Conservation (phyloP, 257 asterid species). For the Coffea canephora region DNA sequence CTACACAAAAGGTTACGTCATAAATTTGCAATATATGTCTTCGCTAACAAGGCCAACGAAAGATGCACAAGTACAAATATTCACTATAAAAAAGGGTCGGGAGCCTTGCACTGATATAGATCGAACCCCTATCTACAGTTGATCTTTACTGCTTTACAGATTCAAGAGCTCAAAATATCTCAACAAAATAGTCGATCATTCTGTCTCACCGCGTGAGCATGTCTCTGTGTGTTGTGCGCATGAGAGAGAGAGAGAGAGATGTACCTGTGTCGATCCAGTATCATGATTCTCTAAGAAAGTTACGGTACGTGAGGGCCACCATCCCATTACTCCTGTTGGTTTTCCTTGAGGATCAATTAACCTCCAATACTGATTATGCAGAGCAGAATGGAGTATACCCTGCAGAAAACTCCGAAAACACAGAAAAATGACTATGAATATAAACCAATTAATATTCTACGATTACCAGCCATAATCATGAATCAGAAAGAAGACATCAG, state of each 20-base stretch:
- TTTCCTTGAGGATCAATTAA: conserved; percentile 54
- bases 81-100: no score
- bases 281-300: conserved; percentile 64
- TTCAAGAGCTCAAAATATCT: not conserved
- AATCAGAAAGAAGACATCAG: not conserved
- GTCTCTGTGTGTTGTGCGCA: not conserved
- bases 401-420: conserved; percentile 3
- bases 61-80: no score
- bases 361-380: conserved; percentile 51
- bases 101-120: no score
- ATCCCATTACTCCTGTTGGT: conserved; percentile 68
- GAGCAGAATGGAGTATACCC: conserved; percentile 47
- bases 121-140: no score
- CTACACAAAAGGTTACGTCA: no score
- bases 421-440: not conserved
- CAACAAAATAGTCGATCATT: not conserved
- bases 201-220: not conserved
- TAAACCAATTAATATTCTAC: not conserved
- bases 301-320: conserved; percentile 72
- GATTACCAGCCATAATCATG: not conserved
- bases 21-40: no score
- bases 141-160: not conserved
- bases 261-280: conserved; percentile 64
- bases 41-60: no score
- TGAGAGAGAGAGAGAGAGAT: conserved; percentile 7